Conservation (phyloP, 2,329 filamentous ascomycete genomes). For the Paramyrothecium roridum region DNA sequence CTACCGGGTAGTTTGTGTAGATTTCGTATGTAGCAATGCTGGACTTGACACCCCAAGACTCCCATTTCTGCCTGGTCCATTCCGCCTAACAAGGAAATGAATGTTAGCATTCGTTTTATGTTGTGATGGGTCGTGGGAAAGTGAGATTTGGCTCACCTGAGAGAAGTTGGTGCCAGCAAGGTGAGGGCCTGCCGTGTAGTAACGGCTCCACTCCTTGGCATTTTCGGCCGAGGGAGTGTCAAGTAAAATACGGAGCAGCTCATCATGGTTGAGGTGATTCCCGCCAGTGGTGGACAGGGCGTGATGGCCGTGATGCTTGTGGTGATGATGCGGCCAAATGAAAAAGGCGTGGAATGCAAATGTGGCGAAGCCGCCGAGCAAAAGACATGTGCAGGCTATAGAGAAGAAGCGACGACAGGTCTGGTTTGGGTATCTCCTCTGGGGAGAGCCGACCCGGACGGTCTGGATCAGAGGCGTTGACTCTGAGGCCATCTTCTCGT, state of each 20-base stretch:
- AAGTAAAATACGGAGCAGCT: slow-evolving; percentile 55
- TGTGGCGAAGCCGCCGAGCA: slow-evolving; percentile 47
- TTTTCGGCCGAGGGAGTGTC: slow-evolving; percentile 55
- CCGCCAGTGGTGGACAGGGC: slow-evolving; percentile 20
- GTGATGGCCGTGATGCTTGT: slow-evolving; percentile 24
- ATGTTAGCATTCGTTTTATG: not conserved
- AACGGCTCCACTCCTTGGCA: slow-evolving; percentile 69
- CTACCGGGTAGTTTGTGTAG: slow-evolving; percentile 74
- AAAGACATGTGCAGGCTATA: slow-evolving; percentile 52
- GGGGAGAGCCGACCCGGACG: slow-evolving; percentile 51
- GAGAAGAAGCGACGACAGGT: slow-evolving; percentile 65
- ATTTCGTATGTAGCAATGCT: slow-evolving; percentile 69
- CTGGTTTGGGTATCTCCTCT: slow-evolving; percentile 55
- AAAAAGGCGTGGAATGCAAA: slow-evolving; percentile 47
- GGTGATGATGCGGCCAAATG: slow-evolving; percentile 24
- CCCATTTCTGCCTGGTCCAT: slow-evolving; percentile 74
- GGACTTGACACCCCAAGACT: slow-evolving; percentile 65
- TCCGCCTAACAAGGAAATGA: slow-evolving; percentile 46
- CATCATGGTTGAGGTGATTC: slow-evolving; percentile 35
- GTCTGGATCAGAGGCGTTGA: slow-evolving; percentile 65
- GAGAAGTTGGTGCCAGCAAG: slow-evolving; percentile 75
- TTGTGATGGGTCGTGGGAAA: not conserved
- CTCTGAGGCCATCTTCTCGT: slow-evolving; percentile 43
- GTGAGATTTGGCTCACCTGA: slow-evolving; percentile 37
- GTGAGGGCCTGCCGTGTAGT: slow-evolving; percentile 75